A percentile compares a stretch with the other conserved stretches of the same genome.
Evolutionary conservation across 768 basidiomycete species (phyloP).

Genomic region (Lepiota venenata): DNA sequence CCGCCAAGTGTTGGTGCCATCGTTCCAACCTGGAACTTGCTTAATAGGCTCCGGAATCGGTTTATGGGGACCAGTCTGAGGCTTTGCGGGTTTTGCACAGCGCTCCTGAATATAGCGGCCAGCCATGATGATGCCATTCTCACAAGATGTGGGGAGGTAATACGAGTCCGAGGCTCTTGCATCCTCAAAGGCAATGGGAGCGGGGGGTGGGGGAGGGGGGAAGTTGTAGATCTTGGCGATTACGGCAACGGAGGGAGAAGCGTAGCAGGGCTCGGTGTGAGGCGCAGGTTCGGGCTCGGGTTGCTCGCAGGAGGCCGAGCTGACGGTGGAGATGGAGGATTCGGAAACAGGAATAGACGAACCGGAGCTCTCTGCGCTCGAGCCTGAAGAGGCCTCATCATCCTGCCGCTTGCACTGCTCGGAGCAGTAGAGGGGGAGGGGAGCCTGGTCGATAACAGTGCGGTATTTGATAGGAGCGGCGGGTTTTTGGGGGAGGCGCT

Average conservation of each 20-base stretch:
- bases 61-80: conserved; percentile 24
- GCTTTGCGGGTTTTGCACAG: conserved; percentile 37
- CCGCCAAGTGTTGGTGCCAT: conserved; percentile 64
- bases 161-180: conserved; percentile 14
- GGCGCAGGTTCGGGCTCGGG: background rate
- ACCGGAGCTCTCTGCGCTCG: conserved; percentile 12
- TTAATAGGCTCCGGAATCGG: conserved; percentile 28
- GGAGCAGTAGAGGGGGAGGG: conserved; percentile 83
- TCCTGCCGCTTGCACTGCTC: conserved; percentile 70
- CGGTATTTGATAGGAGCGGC: conserved; percentile 43
- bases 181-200: conserved; percentile 29
- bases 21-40: conserved; percentile 62
- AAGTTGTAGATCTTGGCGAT: conserved; percentile 35
- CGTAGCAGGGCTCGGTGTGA: background rate
- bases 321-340: conserved; percentile 20
- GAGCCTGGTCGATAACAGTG: conserved; percentile 74
- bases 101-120: conserved; percentile 44
- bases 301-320: conserved; percentile 14
- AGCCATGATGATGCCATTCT: conserved; percentile 64
- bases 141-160: conserved; percentile 37
- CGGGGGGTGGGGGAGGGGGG: conserved; percentile 49
- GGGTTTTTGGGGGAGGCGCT: conserved; percentile 18
- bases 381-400: conserved; percentile 25
- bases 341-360: conserved; percentile 36
- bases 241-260: conserved; percentile 25